Evolutionary conservation across 2,329 filamentous ascomycete species (phyloP), one percentile per base, ranked within the genome.

Genomic region (Colletotrichum spaethianum): DNA sequence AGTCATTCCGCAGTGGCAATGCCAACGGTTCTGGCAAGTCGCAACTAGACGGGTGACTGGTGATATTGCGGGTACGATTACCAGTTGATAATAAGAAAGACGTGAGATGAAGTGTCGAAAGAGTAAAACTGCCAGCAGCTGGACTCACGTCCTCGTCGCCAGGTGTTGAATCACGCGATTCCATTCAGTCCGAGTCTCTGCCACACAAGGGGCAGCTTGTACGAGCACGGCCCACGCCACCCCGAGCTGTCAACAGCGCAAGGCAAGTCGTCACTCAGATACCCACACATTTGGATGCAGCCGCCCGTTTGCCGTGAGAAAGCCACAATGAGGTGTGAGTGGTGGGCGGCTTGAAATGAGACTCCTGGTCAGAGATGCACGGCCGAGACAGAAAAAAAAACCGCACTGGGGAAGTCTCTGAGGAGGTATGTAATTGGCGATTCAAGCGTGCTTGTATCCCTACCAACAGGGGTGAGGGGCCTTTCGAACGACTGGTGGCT

Each of bases 271-370:
- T n/a, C 20, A 44, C 18, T 44, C 42, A 20, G 42, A 44, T 44
- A n/a, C 36, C n/a, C n/a, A n/a, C n/a, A n/a, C n/a, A n/a, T 31
- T 65, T 40, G 11, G 66, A n/a, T 52, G 48, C 23, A 23, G 31
- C 18, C 42, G n/a, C 14, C 53, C 23, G 38, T 38, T 63, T 14
- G 44, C 40, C 26, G n/a, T 18, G n/a, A 26, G 40, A 26, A 60
- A 50, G 36, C 50, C 64, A 52, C 53, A 53, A 28, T n/a, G 31
- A 48, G 16, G 23, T 42, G 46, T 50, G 44, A 33, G 18, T 53
- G 57, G 36, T 62, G 59, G 60, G 48, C 31, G 44, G 42, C 42
- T 50, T 53, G 42, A 59, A 59, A 71, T 68, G 57, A 68, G 40
- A 33, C 28, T 31, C 50, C 63, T 64, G 64, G 68, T 62, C 63